Base-by-base conservation (phyloP, 2,329 filamentous ascomycete genomes). In the Didymosphaeria variabile region DNA sequence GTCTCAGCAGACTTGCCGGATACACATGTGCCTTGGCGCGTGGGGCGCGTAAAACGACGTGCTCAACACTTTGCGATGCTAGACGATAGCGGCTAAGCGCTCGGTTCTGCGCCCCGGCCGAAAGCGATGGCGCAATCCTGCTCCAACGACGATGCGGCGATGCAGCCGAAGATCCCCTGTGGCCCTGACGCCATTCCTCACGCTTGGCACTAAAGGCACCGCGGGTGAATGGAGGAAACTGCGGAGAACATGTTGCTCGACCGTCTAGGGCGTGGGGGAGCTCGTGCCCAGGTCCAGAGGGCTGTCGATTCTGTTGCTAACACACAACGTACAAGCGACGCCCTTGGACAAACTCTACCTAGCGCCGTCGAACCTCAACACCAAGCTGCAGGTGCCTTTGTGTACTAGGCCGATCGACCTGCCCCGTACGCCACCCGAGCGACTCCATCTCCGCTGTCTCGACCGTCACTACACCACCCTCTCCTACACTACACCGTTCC, bases 191-290 rank as follows among this genome's bases (percentile, higher is more conserved):
- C 45, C 44, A 57, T n/a, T 10, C 15, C 21, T 50, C 19, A 5
- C 15, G n/a, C 36, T 42, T 40, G 19, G 23, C 55, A 57, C 21
- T 57, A 15, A 23, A 13, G 32, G 26, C 46, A 32, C 55, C 15
- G 45, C 55, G 55, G 55, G n/a, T 57, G 45, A 57, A 57, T 57
- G 55, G 55, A 57, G 32, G 26, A 42, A 12, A 13, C 17, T 15
- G 55, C 17, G 23, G 55, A 44, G 45, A 31, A 2, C 15, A 12
- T 5, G 19, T 23, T 21, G 23, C 7, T 31, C 19, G 19, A 3
- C 23, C 15, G n/a, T 29, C 44, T 44, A 15, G 44, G 13, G 34
- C 55, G 55, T 49, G 55, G 32, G 44, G 45, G 32, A 57, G 42
- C 9, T 34, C 32, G 40, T 32, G 51, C 38, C 26, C 26, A 29